A percentile compares a stretch with the other conserved stretches of the same genome.
Conservation (phyloP, 805 yeast species). For the Kodamaea neixiangensis region DNA sequence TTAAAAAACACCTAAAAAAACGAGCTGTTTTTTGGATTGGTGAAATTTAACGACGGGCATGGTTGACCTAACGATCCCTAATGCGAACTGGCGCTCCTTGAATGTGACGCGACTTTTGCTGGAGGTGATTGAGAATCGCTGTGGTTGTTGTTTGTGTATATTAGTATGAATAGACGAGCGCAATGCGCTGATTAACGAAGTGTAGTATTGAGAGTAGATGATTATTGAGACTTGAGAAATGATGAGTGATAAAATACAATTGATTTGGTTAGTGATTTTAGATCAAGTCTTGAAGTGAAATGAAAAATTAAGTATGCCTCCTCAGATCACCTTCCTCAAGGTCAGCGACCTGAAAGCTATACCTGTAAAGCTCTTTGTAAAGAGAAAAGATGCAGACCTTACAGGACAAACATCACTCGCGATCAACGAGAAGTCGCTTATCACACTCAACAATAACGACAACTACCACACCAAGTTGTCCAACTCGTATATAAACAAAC, state of each 20-base stretch:
- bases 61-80: slow-evolving; percentile 6
- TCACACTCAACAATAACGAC: slow-evolving; percentile 16
- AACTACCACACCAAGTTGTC: slow-evolving; percentile 18
- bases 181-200: no score
- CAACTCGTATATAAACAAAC: slow-evolving; percentile 14
- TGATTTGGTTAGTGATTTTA: not conserved
- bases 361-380: slow-evolving; percentile 17
- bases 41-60: slow-evolving; percentile 8
- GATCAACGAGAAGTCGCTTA: slow-evolving; percentile 16
- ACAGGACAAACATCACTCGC: slow-evolving; percentile 13
- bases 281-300: not conserved
- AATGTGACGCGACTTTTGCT: slow-evolving; percentile 12
- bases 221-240: no score
- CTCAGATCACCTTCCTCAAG: slow-evolving; percentile 15
- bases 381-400: slow-evolving; percentile 1
- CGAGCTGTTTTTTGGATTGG: slow-evolving; percentile 13
- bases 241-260: no score
- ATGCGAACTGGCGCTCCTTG: slow-evolving; percentile 14
- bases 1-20: slow-evolving; percentile 16
- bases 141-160: not conserved
- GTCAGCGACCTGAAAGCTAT: slow-evolving; percentile 5
- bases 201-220: no score
- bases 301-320: slow-evolving; percentile 13
- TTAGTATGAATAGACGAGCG: slow-evolving; percentile 7
- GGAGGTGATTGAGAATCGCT: slow-evolving; percentile 4